These are phyloP conservation scores for Penicillium manginii DNA, from an alignment of 495 filamentous ascomycete genomes.

Conservation along the genomic window DNA sequence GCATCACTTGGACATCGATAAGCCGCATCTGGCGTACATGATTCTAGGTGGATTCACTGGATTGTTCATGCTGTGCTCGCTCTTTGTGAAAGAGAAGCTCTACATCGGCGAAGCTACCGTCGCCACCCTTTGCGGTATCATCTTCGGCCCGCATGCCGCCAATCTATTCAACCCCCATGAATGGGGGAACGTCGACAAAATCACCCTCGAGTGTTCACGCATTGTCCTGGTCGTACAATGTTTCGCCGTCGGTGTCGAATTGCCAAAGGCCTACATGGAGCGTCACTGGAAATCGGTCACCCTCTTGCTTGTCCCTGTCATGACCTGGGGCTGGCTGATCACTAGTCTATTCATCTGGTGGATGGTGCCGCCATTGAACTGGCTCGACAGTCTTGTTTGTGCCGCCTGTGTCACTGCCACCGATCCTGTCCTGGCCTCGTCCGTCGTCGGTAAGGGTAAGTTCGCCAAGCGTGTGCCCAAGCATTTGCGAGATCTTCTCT, in stretches of 20 bases:
- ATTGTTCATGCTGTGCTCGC: conserved; percentile 97
- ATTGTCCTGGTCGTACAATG: conserved; percentile 99
- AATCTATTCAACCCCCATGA: conserved; percentile 81
- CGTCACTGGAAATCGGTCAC: conserved; percentile 94
- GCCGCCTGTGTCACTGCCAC: conserved; percentile 97
- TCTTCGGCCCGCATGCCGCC: conserved; percentile 95
- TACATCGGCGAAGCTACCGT: conserved; percentile 99
- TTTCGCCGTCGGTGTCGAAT: conserved; percentile 98
- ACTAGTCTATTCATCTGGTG: conserved; percentile 97
- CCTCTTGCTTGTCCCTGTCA: conserved; percentile 88
- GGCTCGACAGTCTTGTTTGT: conserved; percentile 83
- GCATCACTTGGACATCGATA: conserved; percentile 90
- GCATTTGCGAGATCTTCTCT: conserved; percentile 92
- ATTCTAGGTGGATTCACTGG: conserved; percentile 98
- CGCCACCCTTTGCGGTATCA: conserved; percentile 93
- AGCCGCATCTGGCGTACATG: conserved; percentile 96
- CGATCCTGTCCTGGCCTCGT: conserved; percentile 95
- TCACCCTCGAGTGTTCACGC: conserved; percentile 95
- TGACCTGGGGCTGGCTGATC: conserved; percentile 96
- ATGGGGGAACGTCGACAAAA: conserved; percentile 94
- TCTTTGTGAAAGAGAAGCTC: conserved; percentile 95
- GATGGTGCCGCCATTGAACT: conserved; percentile 80
- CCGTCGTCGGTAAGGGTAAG: conserved; percentile 98
- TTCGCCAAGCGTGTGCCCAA: conserved; percentile 97
- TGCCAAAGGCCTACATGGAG: conserved; percentile 98